Evolutionary conservation across 2,329 filamentous ascomycete species (phyloP).

Genomic region (Zalaria obscura): DNA sequence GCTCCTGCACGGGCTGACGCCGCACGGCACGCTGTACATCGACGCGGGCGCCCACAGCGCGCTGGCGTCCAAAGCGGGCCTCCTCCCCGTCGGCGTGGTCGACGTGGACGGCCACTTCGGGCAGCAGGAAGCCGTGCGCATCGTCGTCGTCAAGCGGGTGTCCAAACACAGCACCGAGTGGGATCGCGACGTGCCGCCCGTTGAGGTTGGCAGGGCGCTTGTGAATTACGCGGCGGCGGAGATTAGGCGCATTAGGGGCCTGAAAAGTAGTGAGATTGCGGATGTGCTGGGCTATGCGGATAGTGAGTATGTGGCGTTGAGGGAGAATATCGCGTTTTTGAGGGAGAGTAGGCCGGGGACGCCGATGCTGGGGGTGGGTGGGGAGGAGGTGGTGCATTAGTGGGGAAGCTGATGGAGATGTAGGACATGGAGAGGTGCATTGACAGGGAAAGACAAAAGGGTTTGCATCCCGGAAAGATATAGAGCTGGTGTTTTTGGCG

Average conservation of each 20-base stretch:
- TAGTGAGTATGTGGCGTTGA: conserved; percentile 81
- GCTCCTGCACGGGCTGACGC: conserved; percentile 82
- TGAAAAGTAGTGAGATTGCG: conserved; percentile 69
- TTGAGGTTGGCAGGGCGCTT: conserved; percentile 76
- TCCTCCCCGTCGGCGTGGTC: conserved; percentile 82
- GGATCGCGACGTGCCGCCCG: conserved; percentile 35
- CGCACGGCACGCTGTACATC: conserved; percentile 84
- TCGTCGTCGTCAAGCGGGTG: conserved; percentile 60
- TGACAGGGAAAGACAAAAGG: too few relatives aligned
- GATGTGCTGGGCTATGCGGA: conserved; percentile 78
- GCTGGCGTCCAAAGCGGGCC: conserved; percentile 66
- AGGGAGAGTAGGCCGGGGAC: conserved; percentile 10
- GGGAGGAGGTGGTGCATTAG: background rate
- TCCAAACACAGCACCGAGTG: conserved; percentile 10
- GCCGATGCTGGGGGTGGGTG: conserved; percentile 1
- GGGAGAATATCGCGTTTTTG: conserved; percentile 77
- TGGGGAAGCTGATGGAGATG: too few relatives aligned
- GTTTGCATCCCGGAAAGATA: too few relatives aligned
- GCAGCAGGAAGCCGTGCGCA: conserved; percentile 80
- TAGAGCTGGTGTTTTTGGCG: too few relatives aligned
- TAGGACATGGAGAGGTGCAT: too few relatives aligned
- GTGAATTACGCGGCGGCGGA: conserved; percentile 88
- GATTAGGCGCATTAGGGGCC: conserved; percentile 70
- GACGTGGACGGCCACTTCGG: conserved; percentile 79
- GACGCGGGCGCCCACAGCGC: conserved; percentile 79